Conservation (phyloP, 139 green algal genomes). For the Gonium pectorale region DNA sequence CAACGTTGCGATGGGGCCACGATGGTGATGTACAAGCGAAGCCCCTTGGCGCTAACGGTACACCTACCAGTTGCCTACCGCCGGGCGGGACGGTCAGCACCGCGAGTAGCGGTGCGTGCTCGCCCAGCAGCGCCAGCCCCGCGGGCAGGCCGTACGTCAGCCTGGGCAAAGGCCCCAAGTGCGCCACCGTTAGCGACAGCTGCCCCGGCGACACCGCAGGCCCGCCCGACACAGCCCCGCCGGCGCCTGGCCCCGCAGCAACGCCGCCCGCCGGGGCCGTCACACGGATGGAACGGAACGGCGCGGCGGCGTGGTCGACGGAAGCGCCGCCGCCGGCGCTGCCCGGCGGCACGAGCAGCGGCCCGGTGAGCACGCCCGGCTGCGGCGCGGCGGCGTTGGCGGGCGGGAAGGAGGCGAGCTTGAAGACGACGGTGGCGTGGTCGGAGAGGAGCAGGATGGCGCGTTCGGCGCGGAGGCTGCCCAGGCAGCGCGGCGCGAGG, state of each 20-base stretch:
- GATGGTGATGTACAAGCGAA: too few relatives aligned
- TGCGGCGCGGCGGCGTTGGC: constrained; percentile 27
- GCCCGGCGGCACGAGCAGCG: background rate
- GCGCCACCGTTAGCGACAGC: constrained; percentile 31
- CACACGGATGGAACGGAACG: constrained; percentile 21
- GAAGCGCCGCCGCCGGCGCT: background rate
- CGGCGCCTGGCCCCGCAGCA: too few relatives aligned
- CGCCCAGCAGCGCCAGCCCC: constrained; percentile 31
- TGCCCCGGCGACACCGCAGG: constrained; percentile 36
- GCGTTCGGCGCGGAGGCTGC: constrained; percentile 39
- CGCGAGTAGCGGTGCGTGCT: constrained; percentile 38
- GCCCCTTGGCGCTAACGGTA: too few relatives aligned
- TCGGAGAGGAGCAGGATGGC: constrained; percentile 52
- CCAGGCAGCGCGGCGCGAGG: constrained; percentile 50
- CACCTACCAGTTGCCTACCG: constrained; percentile 1
- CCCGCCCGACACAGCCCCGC: too few relatives aligned
- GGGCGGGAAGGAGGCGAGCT: constrained; percentile 47
- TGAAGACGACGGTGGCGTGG: constrained; percentile 46
- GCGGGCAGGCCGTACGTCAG: constrained; percentile 44
- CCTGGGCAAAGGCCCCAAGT: constrained; percentile 52
- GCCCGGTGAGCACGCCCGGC: constrained; percentile 29
- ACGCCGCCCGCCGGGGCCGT: too few relatives aligned
- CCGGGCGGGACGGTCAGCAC: constrained; percentile 16
- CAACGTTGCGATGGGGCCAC: too few relatives aligned
- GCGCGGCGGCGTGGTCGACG: constrained; percentile 8